phyloP scores from a whole-genome alignment of 306 rosid genomes.

The Malus sieversii region DNA sequence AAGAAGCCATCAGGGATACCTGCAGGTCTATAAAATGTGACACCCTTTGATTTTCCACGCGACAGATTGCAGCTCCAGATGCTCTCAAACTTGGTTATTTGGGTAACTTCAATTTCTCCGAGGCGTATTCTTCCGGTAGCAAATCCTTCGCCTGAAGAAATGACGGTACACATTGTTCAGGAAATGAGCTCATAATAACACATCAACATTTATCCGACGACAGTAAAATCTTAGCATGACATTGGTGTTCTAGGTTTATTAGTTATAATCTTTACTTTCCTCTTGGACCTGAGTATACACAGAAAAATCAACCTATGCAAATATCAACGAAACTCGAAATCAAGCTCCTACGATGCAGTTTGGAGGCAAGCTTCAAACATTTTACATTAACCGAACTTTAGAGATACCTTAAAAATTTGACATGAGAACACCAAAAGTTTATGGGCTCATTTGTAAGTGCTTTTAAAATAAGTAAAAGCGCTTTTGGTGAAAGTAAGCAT shows the following conservation, averaged over 20 bases:
- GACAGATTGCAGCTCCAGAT: slow-evolving; percentile 46
- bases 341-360: neutral
- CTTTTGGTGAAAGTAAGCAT: too few relatives aligned
- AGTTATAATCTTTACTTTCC: neutral
- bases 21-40: slow-evolving; percentile 67
- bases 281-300: neutral
- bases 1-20: slow-evolving; percentile 63
- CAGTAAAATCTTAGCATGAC: neutral
- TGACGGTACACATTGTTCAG: slow-evolving; percentile 12
- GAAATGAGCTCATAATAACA: neutral
- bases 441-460: too few relatives aligned
- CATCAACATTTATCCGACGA: neutral
- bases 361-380: neutral
- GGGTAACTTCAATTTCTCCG: slow-evolving; percentile 59
- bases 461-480: too few relatives aligned
- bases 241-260: neutral
- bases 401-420: neutral
- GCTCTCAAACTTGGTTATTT: slow-evolving; percentile 47
- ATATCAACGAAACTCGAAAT: neutral
- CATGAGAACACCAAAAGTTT: neutral
- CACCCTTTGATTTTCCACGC: slow-evolving; percentile 41
- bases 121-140: slow-evolving; percentile 62
- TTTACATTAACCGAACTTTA: neutral
- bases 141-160: slow-evolving; percentile 64
- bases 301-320: neutral